phyloP scores from a whole-genome alignment of 148 eudicot genomes.

The Limonium bicolor region DNA sequence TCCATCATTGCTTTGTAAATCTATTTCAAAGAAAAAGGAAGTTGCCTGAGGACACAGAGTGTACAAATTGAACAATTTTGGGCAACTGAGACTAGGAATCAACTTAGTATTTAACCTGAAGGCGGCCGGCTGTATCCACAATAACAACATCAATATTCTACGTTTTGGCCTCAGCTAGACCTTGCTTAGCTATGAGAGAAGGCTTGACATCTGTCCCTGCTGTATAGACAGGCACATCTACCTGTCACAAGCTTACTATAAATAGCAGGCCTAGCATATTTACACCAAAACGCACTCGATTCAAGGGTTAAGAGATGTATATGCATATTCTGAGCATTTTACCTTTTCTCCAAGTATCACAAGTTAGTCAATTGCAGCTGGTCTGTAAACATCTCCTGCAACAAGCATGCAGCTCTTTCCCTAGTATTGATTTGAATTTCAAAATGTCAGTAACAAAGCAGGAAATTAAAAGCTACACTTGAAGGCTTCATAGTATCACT shows the following conservation, averaged over 20 bases:
- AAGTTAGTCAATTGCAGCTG: conserved; percentile 97
- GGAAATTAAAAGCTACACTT: neutral
- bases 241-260: conserved; percentile 50
- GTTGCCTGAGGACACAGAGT: neutral
- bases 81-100: neutral
- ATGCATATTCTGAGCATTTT: neutral
- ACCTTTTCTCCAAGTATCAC: conserved; percentile 88
- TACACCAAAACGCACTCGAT: too few species aligned
- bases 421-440: conserved; percentile 19
- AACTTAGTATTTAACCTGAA: conserved; percentile 50
- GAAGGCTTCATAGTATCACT: neutral
- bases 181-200: conserved; percentile 75
- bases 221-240: conserved; percentile 90
- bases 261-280: too few species aligned
- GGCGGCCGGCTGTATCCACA: conserved; percentile 97
- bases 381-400: conserved; percentile 98
- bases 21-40: conserved; percentile 19
- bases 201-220: conserved; percentile 82
- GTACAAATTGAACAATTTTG: too few species aligned
- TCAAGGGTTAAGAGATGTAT: too few species aligned
- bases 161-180: conserved; percentile 68
- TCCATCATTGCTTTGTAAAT: conserved; percentile 94
- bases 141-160: conserved; percentile 83
- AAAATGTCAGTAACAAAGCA: neutral
- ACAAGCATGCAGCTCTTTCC: conserved; percentile 96